Percentiles rank a stretch among this genome's conserved stretches.
Evolutionary conservation across 1,284 basidiomycete genomes (phyloP).

Genomic region (Schizophyllum amplum): DNA sequence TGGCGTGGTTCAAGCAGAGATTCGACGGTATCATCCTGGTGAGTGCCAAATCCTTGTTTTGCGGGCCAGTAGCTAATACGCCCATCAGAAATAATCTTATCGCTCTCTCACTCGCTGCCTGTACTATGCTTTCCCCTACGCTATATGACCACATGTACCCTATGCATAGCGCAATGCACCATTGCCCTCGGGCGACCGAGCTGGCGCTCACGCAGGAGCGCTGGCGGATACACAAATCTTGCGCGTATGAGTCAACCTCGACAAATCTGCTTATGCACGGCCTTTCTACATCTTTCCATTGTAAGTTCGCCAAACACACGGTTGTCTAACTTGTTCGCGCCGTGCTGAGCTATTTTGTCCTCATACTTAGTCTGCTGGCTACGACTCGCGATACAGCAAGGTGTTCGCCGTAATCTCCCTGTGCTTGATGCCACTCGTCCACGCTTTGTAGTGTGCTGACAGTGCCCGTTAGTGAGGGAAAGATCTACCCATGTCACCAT

Average conservation of each 20-base stretch:
- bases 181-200: not conserved
- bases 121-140: not conserved
- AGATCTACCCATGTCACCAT: not conserved
- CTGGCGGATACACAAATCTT: too few relatives aligned
- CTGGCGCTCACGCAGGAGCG: not conserved
- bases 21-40: constrained; percentile 96
- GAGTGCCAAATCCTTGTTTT: constrained; percentile 21
- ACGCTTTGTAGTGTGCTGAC: not conserved
- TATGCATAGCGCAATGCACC: not conserved
- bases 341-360: too few relatives aligned
- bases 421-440: not conserved
- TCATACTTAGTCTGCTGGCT: too few relatives aligned
- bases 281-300: too few relatives aligned
- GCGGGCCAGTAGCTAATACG: not conserved
- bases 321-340: too few relatives aligned
- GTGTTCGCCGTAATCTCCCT: not conserved
- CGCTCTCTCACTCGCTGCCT: not conserved
- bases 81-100: not conserved
- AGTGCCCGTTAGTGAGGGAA: not conserved
- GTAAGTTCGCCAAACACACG: too few relatives aligned
- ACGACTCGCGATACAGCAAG: not conserved
- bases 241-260: too few relatives aligned
- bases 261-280: too few relatives aligned
- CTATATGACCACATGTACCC: not conserved
- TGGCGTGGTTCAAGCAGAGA: constrained; percentile 98